phyloP scores from a whole-genome alignment of 441 rosid genomes.

The Melastoma candidum region DNA sequence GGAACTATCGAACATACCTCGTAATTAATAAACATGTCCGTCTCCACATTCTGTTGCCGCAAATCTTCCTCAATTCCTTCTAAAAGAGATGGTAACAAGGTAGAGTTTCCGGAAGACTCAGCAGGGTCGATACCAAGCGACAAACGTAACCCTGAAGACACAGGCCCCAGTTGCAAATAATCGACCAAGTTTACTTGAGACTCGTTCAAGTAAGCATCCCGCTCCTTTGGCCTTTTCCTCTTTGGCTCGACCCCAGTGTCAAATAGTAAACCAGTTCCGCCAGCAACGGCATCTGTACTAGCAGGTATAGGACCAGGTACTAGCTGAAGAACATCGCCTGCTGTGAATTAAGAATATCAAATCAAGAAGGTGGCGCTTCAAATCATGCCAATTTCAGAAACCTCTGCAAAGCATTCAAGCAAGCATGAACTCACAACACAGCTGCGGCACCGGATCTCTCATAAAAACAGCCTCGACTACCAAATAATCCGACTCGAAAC shows the following conservation, averaged over 20 bases:
- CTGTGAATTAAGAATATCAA: no score
- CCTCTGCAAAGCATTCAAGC: no score
- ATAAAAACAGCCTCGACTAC: no score
- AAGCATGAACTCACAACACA: no score
- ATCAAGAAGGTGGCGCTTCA: no score
- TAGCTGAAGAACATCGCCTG: no score
- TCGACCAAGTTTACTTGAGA: slow-evolving; percentile 74
- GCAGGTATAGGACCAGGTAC: slow-evolving; percentile 31
- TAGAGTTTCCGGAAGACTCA: slow-evolving; percentile 55
- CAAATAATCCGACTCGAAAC: no score
- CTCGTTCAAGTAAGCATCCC: slow-evolving; percentile 62
- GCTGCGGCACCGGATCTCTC: no score
- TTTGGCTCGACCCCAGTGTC: slow-evolving; percentile 43
- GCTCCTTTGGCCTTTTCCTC: slow-evolving; percentile 55
- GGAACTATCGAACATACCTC: slow-evolving; percentile 32
- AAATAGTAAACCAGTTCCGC: slow-evolving; percentile 49
- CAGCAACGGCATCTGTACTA: slow-evolving; percentile 45
- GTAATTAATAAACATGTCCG: slow-evolving; percentile 65
- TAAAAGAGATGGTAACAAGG: slow-evolving; percentile 48
- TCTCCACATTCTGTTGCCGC: slow-evolving; percentile 64
- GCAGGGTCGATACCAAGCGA: slow-evolving; percentile 60
- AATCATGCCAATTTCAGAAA: no score
- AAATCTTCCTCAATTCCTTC: slow-evolving; percentile 60
- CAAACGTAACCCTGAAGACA: slow-evolving; percentile 82
- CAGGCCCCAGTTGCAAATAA: slow-evolving; percentile 55